phyloP scores from a whole-genome alignment of 768 basidiomycete genomes.

The Suillus subalutaceus region DNA sequence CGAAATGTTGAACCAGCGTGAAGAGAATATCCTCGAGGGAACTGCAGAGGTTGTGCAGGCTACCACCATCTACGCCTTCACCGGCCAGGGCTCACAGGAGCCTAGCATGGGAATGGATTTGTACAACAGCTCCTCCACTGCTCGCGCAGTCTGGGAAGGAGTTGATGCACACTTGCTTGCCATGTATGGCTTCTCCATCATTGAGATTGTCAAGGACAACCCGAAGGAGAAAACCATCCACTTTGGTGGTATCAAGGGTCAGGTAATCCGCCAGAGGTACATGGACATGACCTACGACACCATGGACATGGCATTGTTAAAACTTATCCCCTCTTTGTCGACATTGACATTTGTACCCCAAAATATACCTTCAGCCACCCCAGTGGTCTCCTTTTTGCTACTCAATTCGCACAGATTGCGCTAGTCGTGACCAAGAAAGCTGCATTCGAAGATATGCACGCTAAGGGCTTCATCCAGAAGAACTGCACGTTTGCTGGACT shows the following conservation, averaged over 20 bases:
- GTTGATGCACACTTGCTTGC: conserved; percentile 92
- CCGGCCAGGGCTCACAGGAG: conserved; percentile 97
- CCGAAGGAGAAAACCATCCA: conserved; percentile 98
- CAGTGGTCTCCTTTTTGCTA: conserved; percentile 92
- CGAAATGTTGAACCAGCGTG: conserved; percentile 79
- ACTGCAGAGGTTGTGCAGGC: conserved; percentile 93
- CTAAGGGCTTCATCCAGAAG: conserved; percentile 92
- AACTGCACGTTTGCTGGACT: conserved; percentile 90
- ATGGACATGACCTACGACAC: conserved; percentile 99
- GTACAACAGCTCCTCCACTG: conserved; percentile 90
- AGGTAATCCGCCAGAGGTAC: conserved; percentile 97
- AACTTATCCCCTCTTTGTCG: conserved; percentile 93
- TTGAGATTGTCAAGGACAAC: conserved; percentile 98
- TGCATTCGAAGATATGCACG: conserved; percentile 97
- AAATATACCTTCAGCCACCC: conserved; percentile 99
- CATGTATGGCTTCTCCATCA: conserved; percentile 97
- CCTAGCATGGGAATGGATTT: conserved; percentile 99
- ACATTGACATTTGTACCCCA: conserved; percentile 92
- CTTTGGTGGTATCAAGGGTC: conserved; percentile 99
- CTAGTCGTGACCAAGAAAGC: conserved; percentile 98
- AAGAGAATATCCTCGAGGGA: conserved; percentile 92
- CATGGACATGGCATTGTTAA: conserved; percentile 93
- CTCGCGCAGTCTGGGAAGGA: conserved; percentile 95
- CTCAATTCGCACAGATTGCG: conserved; percentile 98
- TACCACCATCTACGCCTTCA: conserved; percentile 94